phyloP scores from a whole-genome alignment of 176 grass and related monocot genomes.

The Cymbopogon citratus region DNA sequence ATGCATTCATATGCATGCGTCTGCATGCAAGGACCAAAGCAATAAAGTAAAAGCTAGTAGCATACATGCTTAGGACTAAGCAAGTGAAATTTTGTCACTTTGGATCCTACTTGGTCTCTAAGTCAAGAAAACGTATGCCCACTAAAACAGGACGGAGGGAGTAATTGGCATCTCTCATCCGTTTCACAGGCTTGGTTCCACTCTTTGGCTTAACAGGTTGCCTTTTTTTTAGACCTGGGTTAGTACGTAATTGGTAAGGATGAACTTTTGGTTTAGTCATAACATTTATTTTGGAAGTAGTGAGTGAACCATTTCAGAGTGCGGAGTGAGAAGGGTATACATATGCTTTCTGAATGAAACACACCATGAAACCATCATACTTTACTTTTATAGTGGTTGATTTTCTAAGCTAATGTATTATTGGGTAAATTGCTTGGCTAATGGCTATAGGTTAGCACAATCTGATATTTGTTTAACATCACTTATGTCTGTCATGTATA shows the following conservation, averaged over 20 bases:
- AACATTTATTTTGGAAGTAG: background rate
- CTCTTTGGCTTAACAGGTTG: background rate
- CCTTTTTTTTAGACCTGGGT: background rate
- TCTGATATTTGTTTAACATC: background rate
- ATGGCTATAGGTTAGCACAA: background rate
- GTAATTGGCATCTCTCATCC: slow-evolving; percentile 8
- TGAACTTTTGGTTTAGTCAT: background rate
- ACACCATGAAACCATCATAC: background rate
- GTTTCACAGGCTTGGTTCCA: slow-evolving; percentile 1
- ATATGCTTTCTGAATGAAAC: background rate
- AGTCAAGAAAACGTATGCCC: background rate
- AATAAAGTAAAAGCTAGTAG: background rate
- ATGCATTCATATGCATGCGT: background rate
- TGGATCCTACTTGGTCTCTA: background rate
- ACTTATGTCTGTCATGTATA: background rate
- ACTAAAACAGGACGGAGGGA: background rate
- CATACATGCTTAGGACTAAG: background rate
- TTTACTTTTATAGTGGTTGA: background rate
- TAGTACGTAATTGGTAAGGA: background rate
- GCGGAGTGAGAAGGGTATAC: background rate
- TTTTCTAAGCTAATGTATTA: background rate
- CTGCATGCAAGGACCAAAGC: background rate
- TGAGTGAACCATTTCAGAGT: background rate
- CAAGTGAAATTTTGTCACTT: background rate
- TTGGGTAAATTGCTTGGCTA: background rate